A percentile compares a stretch with the other conserved stretches of the same genome.
These are phyloP conservation scores for Aspergillus calidoustus DNA, from an alignment of 2,329 filamentous ascomycete genomes.

Conservation along the genomic window DNA sequence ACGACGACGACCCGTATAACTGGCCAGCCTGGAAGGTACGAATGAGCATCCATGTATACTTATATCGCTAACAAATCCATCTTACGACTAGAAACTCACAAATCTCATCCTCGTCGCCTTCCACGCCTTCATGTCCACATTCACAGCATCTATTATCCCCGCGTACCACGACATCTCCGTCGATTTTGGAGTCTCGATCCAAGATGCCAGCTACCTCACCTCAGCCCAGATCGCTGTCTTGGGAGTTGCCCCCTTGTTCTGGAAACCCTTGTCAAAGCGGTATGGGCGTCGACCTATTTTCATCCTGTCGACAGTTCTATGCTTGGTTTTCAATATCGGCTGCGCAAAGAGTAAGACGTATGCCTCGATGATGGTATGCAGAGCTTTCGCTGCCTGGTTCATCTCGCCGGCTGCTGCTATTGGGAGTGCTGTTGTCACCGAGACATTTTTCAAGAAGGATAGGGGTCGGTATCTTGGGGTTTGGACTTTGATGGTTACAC, in stretches of 20 bases:
- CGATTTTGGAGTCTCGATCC: conserved; percentile 55
- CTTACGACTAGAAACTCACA: conserved; percentile 20
- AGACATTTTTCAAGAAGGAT: conserved; percentile 62
- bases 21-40: conserved; percentile 57
- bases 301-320: conserved; percentile 56
- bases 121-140: conserved; percentile 63
- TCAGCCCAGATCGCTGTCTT: conserved; percentile 61
- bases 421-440: conserved; percentile 61
- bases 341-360: conserved; percentile 58
- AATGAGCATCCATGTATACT: neutral
- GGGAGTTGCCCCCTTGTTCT: conserved; percentile 59
- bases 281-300: conserved; percentile 62
- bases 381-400: conserved; percentile 60
- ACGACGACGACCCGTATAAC: conserved; percentile 59
- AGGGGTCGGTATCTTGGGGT: conserved; percentile 61
- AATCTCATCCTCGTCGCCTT: conserved; percentile 59
- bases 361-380: conserved; percentile 55
- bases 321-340: conserved; percentile 59
- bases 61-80: neutral
- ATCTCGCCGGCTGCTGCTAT: conserved; percentile 60
- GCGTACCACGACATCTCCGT: conserved; percentile 57
- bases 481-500: conserved; percentile 59
- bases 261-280: conserved; percentile 59
- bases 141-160: conserved; percentile 61
- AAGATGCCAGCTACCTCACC: conserved; percentile 58